A percentile compares a stretch with the other conserved stretches of the same genome.
phyloP scores from a whole-genome alignment of 345 rosid genomes.

The Eucalyptus cloeziana region DNA sequence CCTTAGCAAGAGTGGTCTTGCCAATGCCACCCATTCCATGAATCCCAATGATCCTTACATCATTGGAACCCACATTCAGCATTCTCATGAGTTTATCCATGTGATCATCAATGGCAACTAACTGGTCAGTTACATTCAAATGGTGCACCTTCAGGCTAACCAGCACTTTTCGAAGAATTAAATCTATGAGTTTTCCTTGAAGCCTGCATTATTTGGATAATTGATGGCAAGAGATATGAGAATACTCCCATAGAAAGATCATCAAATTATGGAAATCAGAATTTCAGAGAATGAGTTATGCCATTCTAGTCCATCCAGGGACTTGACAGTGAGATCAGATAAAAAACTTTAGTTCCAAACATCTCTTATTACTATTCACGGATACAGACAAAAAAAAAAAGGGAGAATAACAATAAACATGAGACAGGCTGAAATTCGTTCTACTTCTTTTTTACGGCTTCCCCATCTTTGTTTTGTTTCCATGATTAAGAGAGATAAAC shows the following conservation, averaged over 20 bases:
- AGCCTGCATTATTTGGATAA: background rate
- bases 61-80: background rate
- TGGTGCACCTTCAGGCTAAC: background rate
- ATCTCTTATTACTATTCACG: background rate
- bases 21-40: conserved; percentile 22
- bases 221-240: background rate
- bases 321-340: background rate
- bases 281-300: background rate
- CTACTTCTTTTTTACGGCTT: background rate
- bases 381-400: background rate
- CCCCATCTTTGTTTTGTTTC: background rate
- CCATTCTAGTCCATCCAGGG: background rate
- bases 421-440: background rate
- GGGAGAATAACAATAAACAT: background rate
- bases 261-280: background rate
- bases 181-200: conserved; percentile 1
- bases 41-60: background rate
- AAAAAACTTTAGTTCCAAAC: background rate
- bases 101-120: conserved; percentile 1
- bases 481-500: background rate
- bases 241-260: background rate
- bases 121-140: conserved; percentile 1
- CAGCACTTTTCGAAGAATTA: conserved; percentile 1
- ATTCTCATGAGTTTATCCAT: background rate
- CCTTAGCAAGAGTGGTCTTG: conserved; percentile 20